A percentile compares a stretch with the other conserved stretches of the same genome.
phyloP scores from a whole-genome alignment of 139 green algal species.

The Chlamydomonas urium region DNA sequence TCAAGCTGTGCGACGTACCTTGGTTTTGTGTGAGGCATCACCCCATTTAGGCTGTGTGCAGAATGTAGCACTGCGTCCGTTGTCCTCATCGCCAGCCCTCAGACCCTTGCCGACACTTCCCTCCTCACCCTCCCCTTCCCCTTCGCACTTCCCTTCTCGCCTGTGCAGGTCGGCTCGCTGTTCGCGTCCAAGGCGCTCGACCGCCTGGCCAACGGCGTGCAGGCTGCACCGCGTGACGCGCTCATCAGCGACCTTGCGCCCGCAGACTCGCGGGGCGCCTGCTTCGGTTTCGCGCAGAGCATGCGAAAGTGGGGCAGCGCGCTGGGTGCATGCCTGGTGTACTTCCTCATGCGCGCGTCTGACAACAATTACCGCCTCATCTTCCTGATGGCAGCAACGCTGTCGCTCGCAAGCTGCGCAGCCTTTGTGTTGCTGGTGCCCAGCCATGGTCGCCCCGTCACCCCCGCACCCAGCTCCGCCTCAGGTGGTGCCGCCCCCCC shows the following conservation, averaged over 20 bases:
- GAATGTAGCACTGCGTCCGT: too few relatives aligned
- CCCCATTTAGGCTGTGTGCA: too few relatives aligned
- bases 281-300: slow-evolving; percentile 57
- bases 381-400: slow-evolving; percentile 46
- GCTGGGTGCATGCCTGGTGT: slow-evolving; percentile 44
- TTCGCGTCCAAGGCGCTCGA: slow-evolving; percentile 56
- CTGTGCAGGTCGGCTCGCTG: slow-evolving; percentile 39
- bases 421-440: slow-evolving; percentile 53
- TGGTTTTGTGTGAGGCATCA: too few relatives aligned
- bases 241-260: slow-evolving; percentile 56
- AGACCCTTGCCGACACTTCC: too few relatives aligned
- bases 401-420: slow-evolving; percentile 23
- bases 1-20: too few relatives aligned
- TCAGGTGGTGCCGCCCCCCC: neutral
- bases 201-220: slow-evolving; percentile 55
- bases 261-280: slow-evolving; percentile 32
- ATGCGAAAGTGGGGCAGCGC: slow-evolving; percentile 57
- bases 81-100: too few relatives aligned
- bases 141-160: too few relatives aligned
- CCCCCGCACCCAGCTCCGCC: too few relatives aligned
- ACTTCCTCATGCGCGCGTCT: slow-evolving; percentile 52
- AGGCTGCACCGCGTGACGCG: slow-evolving; percentile 54
- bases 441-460: slow-evolving; percentile 20
- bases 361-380: slow-evolving; percentile 65
- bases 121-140: too few relatives aligned